Evolutionary conservation across 352 stramenopile genomes (phyloP).

Genomic region (Phytophthora cryptogea): DNA sequence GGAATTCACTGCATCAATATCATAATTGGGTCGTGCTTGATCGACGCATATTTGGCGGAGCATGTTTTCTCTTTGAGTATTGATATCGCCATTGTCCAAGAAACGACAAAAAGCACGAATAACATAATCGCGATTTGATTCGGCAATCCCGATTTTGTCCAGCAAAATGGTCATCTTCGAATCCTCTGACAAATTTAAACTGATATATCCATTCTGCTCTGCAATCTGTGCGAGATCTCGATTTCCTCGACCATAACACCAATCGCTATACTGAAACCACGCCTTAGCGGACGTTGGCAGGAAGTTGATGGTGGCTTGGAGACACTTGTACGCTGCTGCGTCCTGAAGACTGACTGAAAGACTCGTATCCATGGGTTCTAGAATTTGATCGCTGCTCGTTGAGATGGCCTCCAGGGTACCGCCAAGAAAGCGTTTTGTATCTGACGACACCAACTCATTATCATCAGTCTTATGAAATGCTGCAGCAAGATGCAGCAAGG

Average conservation of each 20-base stretch:
- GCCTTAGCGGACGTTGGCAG: conserved; percentile 42
- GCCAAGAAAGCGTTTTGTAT: conserved; percentile 18
- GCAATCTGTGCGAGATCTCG: conserved; percentile 45
- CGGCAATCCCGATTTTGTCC: conserved; percentile 40
- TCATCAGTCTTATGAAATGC: conserved; percentile 23
- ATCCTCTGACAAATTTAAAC: conserved; percentile 53
- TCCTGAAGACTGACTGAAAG: conserved; percentile 14
- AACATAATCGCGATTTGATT: conserved; percentile 40
- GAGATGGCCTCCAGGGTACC: background rate
- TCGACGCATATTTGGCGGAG: conserved; percentile 45
- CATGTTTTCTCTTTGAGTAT: conserved; percentile 37
- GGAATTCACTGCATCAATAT: conserved; percentile 24
- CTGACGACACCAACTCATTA: conserved; percentile 16
- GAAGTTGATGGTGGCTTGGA: conserved; percentile 42
- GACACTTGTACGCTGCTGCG: conserved; percentile 31
- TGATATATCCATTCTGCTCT: conserved; percentile 54
- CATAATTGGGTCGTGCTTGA: conserved; percentile 8
- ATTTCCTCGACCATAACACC: conserved; percentile 67
- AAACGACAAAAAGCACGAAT: conserved; percentile 51
- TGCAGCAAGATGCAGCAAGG: conserved; percentile 40
- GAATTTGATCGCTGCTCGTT: background rate
- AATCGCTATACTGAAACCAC: conserved; percentile 73
- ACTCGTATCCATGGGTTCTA: background rate
- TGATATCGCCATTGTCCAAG: conserved; percentile 51
- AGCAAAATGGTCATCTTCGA: conserved; percentile 41